phyloP scores from a whole-genome alignment of 1,284 basidiomycete genomes.

The Cryptococcus jaspeensis region DNA sequence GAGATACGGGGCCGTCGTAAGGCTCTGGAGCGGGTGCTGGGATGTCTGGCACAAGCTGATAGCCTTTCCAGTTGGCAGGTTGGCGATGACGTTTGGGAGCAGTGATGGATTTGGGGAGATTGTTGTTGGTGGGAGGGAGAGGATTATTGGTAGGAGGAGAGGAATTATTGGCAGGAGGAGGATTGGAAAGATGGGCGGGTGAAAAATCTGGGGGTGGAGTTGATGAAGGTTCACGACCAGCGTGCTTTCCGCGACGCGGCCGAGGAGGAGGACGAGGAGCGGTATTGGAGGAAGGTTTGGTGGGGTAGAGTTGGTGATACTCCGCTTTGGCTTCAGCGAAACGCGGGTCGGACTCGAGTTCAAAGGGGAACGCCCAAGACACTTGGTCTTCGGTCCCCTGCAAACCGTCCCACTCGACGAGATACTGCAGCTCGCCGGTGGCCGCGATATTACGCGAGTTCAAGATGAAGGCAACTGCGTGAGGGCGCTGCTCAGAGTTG shows the following conservation, averaged over 20 bases:
- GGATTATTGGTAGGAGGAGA: neutral
- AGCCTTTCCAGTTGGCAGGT: neutral
- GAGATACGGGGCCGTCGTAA: neutral
- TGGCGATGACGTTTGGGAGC: neutral
- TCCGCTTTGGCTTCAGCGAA: neutral
- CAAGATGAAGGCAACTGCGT: neutral
- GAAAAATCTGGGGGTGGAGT: too few relatives aligned
- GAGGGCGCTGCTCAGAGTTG: neutral
- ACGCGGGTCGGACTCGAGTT: neutral
- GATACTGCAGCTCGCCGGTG: neutral
- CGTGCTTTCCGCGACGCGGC: too few relatives aligned
- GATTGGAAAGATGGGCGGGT: too few relatives aligned
- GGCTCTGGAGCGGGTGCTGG: neutral
- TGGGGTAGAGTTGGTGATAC: neutral
- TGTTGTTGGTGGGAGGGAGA: neutral
- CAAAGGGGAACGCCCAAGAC: neutral
- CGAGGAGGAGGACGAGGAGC: neutral
- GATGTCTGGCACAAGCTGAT: neutral
- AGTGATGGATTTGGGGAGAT: neutral
- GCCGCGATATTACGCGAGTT: neutral
- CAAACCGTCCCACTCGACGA: conserved; percentile 1
- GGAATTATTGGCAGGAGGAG: neutral
- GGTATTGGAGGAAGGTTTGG: neutral
- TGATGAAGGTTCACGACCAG: too few relatives aligned
- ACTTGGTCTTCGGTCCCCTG: conserved; percentile 1